These are phyloP conservation scores for Wickerhamomyces sydowiorum DNA, from an alignment of 805 yeast species.

Conservation along the genomic window DNA sequence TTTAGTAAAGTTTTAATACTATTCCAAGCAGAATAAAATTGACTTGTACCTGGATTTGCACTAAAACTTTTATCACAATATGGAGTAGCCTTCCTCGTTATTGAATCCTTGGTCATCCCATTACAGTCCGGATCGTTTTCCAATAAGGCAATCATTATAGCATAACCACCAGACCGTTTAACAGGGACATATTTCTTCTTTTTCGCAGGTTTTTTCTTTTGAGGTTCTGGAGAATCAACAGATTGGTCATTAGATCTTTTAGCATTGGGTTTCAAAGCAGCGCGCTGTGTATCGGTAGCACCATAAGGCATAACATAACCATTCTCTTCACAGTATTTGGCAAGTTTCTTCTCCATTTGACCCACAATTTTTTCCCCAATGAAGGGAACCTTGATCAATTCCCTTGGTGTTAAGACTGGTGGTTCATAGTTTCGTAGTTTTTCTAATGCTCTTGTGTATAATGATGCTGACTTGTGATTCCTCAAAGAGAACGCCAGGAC, in stretches of 20 bases:
- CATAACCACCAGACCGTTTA: conserved; percentile 79
- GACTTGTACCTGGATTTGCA: conserved; percentile 53
- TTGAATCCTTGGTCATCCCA: conserved; percentile 63
- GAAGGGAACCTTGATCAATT: conserved; percentile 52
- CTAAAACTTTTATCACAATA: conserved; percentile 55
- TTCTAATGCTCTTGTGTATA: conserved; percentile 52
- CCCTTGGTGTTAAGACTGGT: conserved; percentile 47
- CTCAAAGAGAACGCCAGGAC: conserved; percentile 37
- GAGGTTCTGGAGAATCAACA: background rate
- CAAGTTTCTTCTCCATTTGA: conserved; percentile 40
- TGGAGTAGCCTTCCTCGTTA: conserved; percentile 46
- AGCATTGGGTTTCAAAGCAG: conserved; percentile 14
- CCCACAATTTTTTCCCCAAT: conserved; percentile 69
- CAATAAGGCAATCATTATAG: conserved; percentile 58
- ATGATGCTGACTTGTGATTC: conserved; percentile 46
- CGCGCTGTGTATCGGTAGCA: background rate
- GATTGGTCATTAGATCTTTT: conserved; percentile 9
- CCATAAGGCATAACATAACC: conserved; percentile 40
- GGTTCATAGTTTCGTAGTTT: conserved; percentile 40
- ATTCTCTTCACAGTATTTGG: conserved; percentile 50
- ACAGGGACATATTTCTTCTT: conserved; percentile 58
- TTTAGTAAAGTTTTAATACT: conserved; percentile 57
- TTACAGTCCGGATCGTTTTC: conserved; percentile 37
- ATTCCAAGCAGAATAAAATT: conserved; percentile 72
- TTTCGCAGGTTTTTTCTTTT: conserved; percentile 16